These are phyloP conservation scores for Lactarius sanguifluus DNA, from an alignment of 768 basidiomycete genomes.

Conservation along the genomic window DNA sequence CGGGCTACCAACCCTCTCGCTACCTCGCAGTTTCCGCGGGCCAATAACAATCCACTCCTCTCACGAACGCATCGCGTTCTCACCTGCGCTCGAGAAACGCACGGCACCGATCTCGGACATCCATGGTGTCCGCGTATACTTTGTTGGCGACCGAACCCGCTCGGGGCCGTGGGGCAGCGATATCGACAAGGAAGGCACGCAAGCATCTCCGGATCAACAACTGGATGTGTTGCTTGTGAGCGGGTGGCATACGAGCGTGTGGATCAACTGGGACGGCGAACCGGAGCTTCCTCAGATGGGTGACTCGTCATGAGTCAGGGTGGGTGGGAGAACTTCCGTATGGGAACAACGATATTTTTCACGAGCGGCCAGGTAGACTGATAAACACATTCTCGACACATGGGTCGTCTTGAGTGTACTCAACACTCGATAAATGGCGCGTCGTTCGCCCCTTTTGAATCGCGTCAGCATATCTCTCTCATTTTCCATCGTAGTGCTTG, in stretches of 20 bases:
- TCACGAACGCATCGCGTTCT: constrained; percentile 4
- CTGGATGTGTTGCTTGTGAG: background rate
- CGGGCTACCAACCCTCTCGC: background rate
- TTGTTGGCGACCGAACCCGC: constrained; percentile 3
- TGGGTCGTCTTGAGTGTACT: background rate
- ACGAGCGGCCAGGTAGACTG: background rate
- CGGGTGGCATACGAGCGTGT: background rate
- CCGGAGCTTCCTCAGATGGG: constrained; percentile 1
- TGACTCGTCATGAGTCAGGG: too few species aligned
- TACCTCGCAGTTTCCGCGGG: constrained; percentile 15
- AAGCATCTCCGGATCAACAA: background rate
- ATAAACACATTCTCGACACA: background rate
- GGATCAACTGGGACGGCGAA: constrained; percentile 13
- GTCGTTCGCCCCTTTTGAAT: background rate
- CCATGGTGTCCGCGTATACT: constrained; percentile 10
- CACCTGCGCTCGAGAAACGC: background rate
- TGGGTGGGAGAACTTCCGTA: background rate
- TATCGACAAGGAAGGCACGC: background rate
- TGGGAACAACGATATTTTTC: constrained; percentile 4
- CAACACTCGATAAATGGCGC: background rate
- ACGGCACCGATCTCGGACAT: constrained; percentile 1
- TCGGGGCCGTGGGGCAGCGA: background rate
- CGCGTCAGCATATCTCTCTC: background rate
- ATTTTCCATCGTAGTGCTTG: background rate
- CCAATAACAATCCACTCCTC: constrained; percentile 8